Conservation (phyloP, 2,329 filamentous ascomycete genomes). For the Helotiales sp. region DNA sequence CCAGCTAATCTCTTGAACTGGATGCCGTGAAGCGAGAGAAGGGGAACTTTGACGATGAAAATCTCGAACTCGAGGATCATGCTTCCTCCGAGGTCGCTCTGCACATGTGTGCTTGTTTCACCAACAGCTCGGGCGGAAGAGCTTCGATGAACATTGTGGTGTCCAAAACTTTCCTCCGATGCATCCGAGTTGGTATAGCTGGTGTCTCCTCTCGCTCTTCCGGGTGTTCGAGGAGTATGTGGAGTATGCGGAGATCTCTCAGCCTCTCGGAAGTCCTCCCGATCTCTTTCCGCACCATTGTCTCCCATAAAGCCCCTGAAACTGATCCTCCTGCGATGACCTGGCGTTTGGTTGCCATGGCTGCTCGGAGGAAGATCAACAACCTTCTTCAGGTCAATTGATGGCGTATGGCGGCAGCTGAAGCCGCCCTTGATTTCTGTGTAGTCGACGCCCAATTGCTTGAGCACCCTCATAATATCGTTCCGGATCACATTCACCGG, state of each 20-base stretch:
- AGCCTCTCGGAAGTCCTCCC: conserved; percentile 70
- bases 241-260: conserved; percentile 52
- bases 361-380: conserved; percentile 62
- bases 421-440: conserved; percentile 93
- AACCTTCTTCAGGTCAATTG: conserved; percentile 80
- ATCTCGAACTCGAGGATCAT: conserved; percentile 92
- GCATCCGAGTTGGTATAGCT: conserved; percentile 87
- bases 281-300: conserved; percentile 55
- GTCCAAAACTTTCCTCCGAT: conserved; percentile 71
- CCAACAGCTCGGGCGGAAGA: conserved; percentile 65
- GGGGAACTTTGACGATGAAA: conserved; percentile 93
- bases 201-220: conserved; percentile 55
- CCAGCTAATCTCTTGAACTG: conserved; percentile 97
- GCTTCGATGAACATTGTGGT: conserved; percentile 47
- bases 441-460: conserved; percentile 86
- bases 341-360: conserved; percentile 45
- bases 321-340: conserved; percentile 77
- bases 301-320: conserved; percentile 68
- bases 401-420: conserved; percentile 82
- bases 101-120: conserved; percentile 89
- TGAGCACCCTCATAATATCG: conserved; percentile 88
- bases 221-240: conserved; percentile 40
- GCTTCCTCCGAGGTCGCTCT: conserved; percentile 82
- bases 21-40: conserved; percentile 90
- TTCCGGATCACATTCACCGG: conserved; percentile 80